Percentiles rank a stretch among this genome's conserved stretches.
These are phyloP conservation scores for Davidsoniella neocaledoniae DNA, from an alignment of 2,329 filamentous ascomycete genomes.

Conservation along the genomic window DNA sequence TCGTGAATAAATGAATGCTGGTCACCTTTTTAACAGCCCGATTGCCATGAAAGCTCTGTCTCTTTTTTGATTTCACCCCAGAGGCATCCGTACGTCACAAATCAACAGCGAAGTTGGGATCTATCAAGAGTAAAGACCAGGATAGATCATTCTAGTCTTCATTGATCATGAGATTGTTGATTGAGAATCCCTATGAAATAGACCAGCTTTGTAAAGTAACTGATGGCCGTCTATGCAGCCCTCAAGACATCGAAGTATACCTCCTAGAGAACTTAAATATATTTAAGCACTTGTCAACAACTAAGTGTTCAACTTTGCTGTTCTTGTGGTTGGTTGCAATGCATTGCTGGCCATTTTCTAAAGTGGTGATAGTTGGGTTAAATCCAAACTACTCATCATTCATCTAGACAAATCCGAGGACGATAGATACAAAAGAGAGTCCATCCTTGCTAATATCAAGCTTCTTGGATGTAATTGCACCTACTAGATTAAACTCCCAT, in stretches of 20 bases:
- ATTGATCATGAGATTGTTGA: not conserved
- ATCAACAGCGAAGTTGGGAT: not conserved
- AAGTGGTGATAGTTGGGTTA: no score
- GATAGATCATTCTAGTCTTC: not conserved
- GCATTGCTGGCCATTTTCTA: no score
- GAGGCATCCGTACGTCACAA: no score
- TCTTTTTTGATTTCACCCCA: not conserved
- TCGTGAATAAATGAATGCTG: not conserved
- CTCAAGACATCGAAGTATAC: not conserved
- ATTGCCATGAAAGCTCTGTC: not conserved
- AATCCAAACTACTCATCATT: no score
- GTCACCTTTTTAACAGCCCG: not conserved
- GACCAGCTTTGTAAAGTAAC: not conserved
- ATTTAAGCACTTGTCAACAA: not conserved
- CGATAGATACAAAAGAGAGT: no score
- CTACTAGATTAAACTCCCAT: no score
- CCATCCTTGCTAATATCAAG: no score
- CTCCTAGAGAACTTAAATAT: not conserved
- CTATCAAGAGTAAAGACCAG: not conserved
- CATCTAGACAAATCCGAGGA: no score
- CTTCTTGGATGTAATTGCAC: no score
- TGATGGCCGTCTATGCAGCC: not conserved
- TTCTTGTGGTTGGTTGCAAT: no score
- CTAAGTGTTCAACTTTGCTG: no score
- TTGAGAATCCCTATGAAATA: not conserved